These are phyloP conservation scores for Alternaria sp. DNA, from an alignment of 2,329 filamentous ascomycete genomes.

Conservation along the genomic window DNA sequence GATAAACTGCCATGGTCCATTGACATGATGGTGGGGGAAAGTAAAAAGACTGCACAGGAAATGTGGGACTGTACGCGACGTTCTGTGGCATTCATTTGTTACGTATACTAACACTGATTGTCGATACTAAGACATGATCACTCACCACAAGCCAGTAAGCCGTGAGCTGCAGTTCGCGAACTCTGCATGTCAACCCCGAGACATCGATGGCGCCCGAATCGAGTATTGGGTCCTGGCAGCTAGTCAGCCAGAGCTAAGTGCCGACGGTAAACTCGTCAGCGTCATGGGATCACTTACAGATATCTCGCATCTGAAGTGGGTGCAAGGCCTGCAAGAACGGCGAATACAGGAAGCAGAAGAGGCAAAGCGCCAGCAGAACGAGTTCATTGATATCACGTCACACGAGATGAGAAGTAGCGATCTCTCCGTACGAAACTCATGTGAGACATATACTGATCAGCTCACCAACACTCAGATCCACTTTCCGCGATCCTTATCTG, in stretches of 20 bases:
- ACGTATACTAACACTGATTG: background rate
- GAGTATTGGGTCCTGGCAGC: constrained; percentile 56
- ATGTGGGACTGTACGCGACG: constrained; percentile 48
- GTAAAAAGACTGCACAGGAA: constrained; percentile 40
- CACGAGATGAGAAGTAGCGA: constrained; percentile 48
- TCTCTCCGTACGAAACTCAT: background rate
- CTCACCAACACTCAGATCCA: constrained; percentile 25
- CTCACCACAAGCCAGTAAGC: constrained; percentile 49
- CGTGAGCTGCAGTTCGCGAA: constrained; percentile 57
- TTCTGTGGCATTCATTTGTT: background rate
- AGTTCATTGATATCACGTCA: constrained; percentile 50
- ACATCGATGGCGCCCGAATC: constrained; percentile 52
- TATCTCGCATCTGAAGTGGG: constrained; percentile 49
- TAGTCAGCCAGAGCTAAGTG: constrained; percentile 38
- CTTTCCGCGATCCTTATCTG: constrained; percentile 46
- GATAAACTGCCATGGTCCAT: constrained; percentile 56
- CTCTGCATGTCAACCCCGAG: constrained; percentile 39
- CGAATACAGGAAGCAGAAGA: constrained; percentile 43
- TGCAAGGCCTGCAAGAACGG: constrained; percentile 44
- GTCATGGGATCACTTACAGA: constrained; percentile 46
- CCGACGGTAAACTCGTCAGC: constrained; percentile 36
- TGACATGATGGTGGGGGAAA: constrained; percentile 52
- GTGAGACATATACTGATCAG: background rate
- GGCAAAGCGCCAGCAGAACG: constrained; percentile 46
- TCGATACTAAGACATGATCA: constrained; percentile 33